Percentiles rank a stretch among this genome's conserved stretches.
Evolutionary conservation across 2,329 filamentous ascomycete genomes (phyloP).

Genomic region (Colletotrichum sp.): DNA sequence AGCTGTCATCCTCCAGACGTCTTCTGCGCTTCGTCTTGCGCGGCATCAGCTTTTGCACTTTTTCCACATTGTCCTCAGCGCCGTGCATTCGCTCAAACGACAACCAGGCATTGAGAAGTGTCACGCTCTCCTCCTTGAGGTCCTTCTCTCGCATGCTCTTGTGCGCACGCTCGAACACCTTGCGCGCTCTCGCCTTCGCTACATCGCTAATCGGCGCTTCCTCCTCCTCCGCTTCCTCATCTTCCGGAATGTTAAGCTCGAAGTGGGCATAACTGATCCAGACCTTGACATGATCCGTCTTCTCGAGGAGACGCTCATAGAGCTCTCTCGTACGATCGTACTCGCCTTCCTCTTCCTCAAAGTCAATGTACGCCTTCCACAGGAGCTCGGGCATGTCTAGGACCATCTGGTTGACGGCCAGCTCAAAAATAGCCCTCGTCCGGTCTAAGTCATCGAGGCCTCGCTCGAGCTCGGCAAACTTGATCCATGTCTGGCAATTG

Average conservation of each 20-base stretch:
- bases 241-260: constrained; percentile 90
- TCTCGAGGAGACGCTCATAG: constrained; percentile 89
- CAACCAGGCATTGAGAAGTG: constrained; percentile 89
- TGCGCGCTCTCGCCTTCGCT: constrained; percentile 82
- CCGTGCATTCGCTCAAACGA: constrained; percentile 91
- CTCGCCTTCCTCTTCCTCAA: constrained; percentile 94
- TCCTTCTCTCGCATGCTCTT: constrained; percentile 87
- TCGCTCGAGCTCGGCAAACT: constrained; percentile 91
- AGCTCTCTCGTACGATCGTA: constrained; percentile 81
- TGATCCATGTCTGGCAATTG: constrained; percentile 95
- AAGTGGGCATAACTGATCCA: constrained; percentile 99
- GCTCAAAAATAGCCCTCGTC: constrained; percentile 87
- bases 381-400: constrained; percentile 97
- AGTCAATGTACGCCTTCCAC: constrained; percentile 99
- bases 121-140: constrained; percentile 92
- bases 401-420: constrained; percentile 80
- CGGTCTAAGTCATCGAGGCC: constrained; percentile 90
- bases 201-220: constrained; percentile 78
- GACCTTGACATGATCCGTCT: constrained; percentile 99
- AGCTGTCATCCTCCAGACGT: constrained; percentile 88
- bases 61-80: constrained; percentile 73
- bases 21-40: constrained; percentile 90
- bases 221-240: constrained; percentile 65
- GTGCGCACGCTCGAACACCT: constrained; percentile 85
- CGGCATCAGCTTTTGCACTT: constrained; percentile 92